Evolutionary conservation across 163 green algal species (phyloP), one percentile per base, ranked within the genome.

Genomic region (Coccomyxa subellipsoidea): DNA sequence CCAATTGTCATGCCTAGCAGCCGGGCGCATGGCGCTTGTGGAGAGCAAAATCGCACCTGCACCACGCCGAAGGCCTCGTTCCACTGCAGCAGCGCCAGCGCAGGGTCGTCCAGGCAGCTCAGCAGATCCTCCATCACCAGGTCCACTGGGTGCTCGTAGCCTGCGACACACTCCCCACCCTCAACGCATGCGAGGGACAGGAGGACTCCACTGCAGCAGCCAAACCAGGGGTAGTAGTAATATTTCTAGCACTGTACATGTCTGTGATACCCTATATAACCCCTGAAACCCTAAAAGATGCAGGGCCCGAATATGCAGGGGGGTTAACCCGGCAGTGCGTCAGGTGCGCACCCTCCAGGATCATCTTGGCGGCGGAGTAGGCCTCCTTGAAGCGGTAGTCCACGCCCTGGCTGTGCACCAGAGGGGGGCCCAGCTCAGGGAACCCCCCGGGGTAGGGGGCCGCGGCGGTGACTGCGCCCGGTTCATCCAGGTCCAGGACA

Each of bases 1-100:
- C n/a, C n/a, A n/a, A n/a, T n/a, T n/a, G n/a, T n/a, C n/a, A n/a
- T n/a, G n/a, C n/a, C n/a, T n/a, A n/a, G n/a, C n/a, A n/a, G n/a
- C n/a, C n/a, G n/a, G n/a, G n/a, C n/a, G n/a, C n/a, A n/a, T n/a
- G n/a, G n/a, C n/a, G n/a, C n/a, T n/a, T n/a, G n/a, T n/a, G n/a
- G n/a, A n/a, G n/a, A n/a, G n/a, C 25, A 37, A 79, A 5, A 79
- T 37, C 75, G 38, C 36, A 82, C 80, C 75, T 92, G 81, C 31
- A 94, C 89, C 37, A 94, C 93, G 5, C 79, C 87, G 69, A 93
- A 93, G 39, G 86, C 89, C 70, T 95, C 90, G 12, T 88, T 87
- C 91, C 92, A 97, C 87, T 96, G 93, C 86, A 95, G 78, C 76
- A 96, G 85, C 18, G 93, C 87, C 78, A 98, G 89, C 3, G 87